A percentile compares a stretch with the other conserved stretches of the same genome.
phyloP scores from a whole-genome alignment of 106 monocot genomes.

The Dioscorea dumetorum region DNA sequence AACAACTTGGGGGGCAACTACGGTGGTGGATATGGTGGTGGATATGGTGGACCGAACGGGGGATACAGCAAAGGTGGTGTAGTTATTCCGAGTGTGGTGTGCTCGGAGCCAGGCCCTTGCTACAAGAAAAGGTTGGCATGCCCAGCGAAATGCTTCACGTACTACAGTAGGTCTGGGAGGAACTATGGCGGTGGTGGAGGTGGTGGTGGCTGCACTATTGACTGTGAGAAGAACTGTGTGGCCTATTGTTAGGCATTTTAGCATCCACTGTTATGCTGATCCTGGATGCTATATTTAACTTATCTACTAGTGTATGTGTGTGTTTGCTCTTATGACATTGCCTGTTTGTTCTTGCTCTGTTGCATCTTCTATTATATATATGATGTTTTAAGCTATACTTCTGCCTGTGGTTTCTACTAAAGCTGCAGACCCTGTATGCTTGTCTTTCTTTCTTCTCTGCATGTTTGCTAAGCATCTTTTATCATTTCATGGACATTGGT shows the following conservation, averaged over 20 bases:
- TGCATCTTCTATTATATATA: too few species aligned
- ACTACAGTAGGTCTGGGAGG: constrained; percentile 39
- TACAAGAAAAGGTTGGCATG: constrained; percentile 64
- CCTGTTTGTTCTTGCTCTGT: too few species aligned
- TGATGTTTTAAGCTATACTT: too few species aligned
- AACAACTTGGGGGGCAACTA: constrained; percentile 18
- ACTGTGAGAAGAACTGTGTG: constrained; percentile 63
- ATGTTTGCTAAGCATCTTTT: too few species aligned
- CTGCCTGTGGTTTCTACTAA: too few species aligned
- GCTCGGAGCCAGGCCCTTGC: constrained; percentile 59
- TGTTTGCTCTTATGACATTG: too few species aligned
- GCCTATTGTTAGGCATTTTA: constrained; percentile 40
- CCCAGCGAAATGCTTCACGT: constrained; percentile 68
- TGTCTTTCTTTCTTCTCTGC: too few species aligned
- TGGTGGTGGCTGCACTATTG: constrained; percentile 70
- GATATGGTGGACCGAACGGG: constrained; percentile 48
- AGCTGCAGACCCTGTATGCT: too few species aligned
- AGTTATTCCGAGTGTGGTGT: constrained; percentile 31
- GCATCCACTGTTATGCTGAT: too few species aligned
- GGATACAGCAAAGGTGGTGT: constrained; percentile 32
- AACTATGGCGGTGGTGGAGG: constrained; percentile 57
- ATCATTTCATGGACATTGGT: too few species aligned
- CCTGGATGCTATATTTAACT: too few species aligned
- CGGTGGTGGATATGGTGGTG: constrained; percentile 41
- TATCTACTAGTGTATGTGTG: too few species aligned